Evolutionary conservation across 2,329 filamentous ascomycete species (phyloP).

Genomic region (Xylariales sp.): DNA sequence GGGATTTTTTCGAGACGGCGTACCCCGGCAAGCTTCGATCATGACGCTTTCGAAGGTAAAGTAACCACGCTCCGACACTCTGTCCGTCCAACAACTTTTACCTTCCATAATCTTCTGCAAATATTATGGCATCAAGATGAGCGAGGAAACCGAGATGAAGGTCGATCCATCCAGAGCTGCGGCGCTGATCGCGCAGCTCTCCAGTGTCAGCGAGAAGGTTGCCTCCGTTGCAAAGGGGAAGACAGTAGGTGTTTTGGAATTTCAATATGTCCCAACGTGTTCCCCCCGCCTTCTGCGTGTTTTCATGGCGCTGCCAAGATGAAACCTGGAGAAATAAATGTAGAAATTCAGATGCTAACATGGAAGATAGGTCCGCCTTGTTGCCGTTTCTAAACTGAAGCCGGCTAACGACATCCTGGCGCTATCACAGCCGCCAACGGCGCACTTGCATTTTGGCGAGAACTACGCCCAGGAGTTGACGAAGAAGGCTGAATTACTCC

Average conservation of each 20-base stretch:
- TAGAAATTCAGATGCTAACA: neutral
- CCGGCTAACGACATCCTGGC: conserved; percentile 86
- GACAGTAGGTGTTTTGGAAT: conserved; percentile 44
- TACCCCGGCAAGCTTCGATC: too few species aligned
- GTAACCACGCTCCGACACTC: too few species aligned
- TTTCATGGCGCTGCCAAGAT: neutral
- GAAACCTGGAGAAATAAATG: neutral
- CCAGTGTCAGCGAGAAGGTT: conserved; percentile 55
- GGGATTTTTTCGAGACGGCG: too few species aligned
- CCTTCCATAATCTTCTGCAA: too few species aligned
- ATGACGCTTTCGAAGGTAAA: too few species aligned
- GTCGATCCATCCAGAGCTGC: conserved; percentile 58
- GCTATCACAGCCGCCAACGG: conserved; percentile 60
- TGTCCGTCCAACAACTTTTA: too few species aligned
- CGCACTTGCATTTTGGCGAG: conserved; percentile 83
- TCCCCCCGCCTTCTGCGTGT: neutral
- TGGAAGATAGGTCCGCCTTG: conserved; percentile 66
- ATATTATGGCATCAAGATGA: conserved; percentile 34
- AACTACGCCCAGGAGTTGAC: conserved; percentile 91
- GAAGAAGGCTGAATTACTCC: conserved; percentile 79
- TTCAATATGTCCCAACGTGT: neutral
- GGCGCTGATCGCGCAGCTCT: conserved; percentile 58
- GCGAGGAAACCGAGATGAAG: conserved; percentile 50
- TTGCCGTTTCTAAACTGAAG: conserved; percentile 96
- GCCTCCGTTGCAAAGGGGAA: conserved; percentile 47